Base-by-base conservation (phyloP, 116 monocot genomes). In the Iris pallida region DNA sequence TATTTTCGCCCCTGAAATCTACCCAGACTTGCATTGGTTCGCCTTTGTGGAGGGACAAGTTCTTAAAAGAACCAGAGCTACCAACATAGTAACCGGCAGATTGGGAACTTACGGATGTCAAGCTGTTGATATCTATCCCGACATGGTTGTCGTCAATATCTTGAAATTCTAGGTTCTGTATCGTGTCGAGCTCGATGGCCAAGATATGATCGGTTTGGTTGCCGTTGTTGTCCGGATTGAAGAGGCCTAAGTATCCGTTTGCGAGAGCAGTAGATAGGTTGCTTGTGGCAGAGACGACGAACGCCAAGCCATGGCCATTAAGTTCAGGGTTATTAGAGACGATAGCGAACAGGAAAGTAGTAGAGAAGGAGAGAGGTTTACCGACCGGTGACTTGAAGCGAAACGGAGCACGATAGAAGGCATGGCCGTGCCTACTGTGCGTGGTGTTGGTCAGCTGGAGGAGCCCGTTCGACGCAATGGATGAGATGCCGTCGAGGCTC, bases 111-210 rank as follows among this genome's bases (percentile, higher is more conserved):
- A 73, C 66, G 11, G 85, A 80, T n/a, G 12, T 57, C 61, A 84
- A 44, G 73, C 59, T 61, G 59, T 84, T 73, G 69, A 84, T 60
- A 20, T 84, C 73, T 18, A 84, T 56, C 2, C 84, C 84, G 8
- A 84, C 80, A 30, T 84, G 83, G 55, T 84, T 84, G 64, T 80
- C 83, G 51, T 79, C 60, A 59, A 84, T 80, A 66, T 84, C 84
- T 1, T 40, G n/a, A 61, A 76, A 76, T 19, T 84, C 84, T 20
- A 76, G 57, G 57, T 76, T 76, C 70, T 73, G 63, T 17, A 80
- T 72, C 47, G 75, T 76, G 59, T 79, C 76, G 64, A 76, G 63
- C 64, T 49, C 57, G 7, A 58, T 76, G 72, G 51, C 72, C 78
- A 41, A 68, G 45, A 64, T 72, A 68, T 46, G 75, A 53, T 9